These are phyloP conservation scores for Cladosporium sp. DNA, from an alignment of 2,329 filamentous ascomycete species.

Conservation along the genomic window DNA sequence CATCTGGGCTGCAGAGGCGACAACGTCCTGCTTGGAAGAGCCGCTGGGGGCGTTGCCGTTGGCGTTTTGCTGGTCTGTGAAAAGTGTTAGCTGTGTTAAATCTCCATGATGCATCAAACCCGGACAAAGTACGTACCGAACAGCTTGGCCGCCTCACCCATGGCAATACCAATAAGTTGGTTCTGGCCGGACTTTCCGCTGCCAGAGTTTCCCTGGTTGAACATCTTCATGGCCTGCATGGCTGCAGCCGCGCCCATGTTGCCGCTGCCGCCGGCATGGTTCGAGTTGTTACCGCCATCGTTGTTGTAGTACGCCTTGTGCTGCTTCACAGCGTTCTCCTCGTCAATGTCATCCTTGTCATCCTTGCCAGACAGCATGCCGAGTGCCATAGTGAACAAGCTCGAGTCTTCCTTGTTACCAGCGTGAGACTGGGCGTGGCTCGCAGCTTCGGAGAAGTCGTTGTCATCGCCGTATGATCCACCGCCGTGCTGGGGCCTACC, in stretches of 20 bases:
- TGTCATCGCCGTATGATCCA: slow-evolving; percentile 41
- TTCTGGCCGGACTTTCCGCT: slow-evolving; percentile 61
- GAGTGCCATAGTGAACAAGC: slow-evolving; percentile 59
- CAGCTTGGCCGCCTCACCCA: slow-evolving; percentile 82
- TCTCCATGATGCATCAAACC: not conserved
- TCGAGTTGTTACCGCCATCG: slow-evolving; percentile 40
- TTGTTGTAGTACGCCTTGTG: slow-evolving; percentile 74
- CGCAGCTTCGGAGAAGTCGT: slow-evolving; percentile 57
- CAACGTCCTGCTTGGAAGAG: slow-evolving; percentile 75
- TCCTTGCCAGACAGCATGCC: slow-evolving; percentile 57
- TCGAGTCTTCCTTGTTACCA: slow-evolving; percentile 50
- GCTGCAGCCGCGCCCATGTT: slow-evolving; percentile 69
- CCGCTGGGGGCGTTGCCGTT: slow-evolving; percentile 52
- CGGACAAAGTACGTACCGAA: slow-evolving; percentile 45
- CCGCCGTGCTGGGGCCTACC: slow-evolving; percentile 44
- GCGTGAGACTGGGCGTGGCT: slow-evolving; percentile 57
- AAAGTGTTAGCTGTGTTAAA: slow-evolving; percentile 9
- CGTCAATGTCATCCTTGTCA: slow-evolving; percentile 55
- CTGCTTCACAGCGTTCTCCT: slow-evolving; percentile 67
- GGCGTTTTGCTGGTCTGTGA: slow-evolving; percentile 53
- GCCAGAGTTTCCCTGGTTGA: slow-evolving; percentile 46
- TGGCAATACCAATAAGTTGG: slow-evolving; percentile 79
- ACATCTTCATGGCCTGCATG: slow-evolving; percentile 79
- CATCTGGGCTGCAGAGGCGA: slow-evolving; percentile 79
- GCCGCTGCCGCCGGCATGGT: slow-evolving; percentile 46